phyloP scores from a whole-genome alignment of 371 early-diverging fungal genomes.

The Entomophthora muscae region DNA sequence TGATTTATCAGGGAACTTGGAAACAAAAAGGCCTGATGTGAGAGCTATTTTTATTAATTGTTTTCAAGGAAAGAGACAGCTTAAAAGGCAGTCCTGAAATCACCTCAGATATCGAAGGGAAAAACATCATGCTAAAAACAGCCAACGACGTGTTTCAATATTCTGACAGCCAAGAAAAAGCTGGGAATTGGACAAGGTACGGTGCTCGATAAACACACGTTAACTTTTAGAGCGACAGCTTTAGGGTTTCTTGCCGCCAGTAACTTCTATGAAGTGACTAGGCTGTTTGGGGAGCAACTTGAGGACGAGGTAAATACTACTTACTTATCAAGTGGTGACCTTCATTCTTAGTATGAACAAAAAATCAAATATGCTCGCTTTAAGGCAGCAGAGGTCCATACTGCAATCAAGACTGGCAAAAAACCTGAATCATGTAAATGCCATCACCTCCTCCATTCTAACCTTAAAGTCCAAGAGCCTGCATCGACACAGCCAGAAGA shows the following conservation, averaged over 20 bases:
- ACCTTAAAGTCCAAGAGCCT: neutral
- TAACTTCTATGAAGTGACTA: neutral
- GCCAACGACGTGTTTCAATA: neutral
- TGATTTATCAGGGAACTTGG: too few relatives aligned
- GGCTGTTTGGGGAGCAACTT: neutral
- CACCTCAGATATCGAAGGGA: neutral
- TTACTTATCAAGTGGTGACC: neutral
- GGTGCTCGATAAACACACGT: neutral
- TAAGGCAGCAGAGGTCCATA: conserved; percentile 84
- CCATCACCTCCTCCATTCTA: neutral
- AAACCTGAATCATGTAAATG: conserved; percentile 32
- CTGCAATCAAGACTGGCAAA: conserved; percentile 73
- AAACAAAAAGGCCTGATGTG: too few relatives aligned
- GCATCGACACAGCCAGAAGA: neutral
- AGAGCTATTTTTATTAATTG: too few relatives aligned
- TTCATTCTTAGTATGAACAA: conserved; percentile 31
- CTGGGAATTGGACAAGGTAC: neutral
- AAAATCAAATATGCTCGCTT: conserved; percentile 92
- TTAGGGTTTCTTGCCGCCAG: neutral
- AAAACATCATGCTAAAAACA: neutral
- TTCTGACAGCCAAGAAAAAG: neutral
- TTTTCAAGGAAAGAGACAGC: neutral
- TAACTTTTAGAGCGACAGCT: neutral
- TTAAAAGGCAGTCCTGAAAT: neutral
- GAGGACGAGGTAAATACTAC: neutral